Conservation (phyloP, 805 yeast species). For the Candida nemodendra region DNA sequence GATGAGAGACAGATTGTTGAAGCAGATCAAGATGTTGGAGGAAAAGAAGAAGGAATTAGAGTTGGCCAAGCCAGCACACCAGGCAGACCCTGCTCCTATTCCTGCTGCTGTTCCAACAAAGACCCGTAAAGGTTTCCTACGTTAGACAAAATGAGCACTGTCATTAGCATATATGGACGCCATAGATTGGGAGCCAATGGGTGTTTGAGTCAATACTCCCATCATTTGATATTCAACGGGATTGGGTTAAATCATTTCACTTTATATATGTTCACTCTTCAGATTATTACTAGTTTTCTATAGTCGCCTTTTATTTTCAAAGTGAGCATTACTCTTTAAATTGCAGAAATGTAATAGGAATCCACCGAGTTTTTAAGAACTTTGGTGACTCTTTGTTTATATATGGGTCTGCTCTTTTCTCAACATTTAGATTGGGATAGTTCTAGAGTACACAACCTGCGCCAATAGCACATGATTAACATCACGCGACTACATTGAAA, state of each 20-base stretch:
- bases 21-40: conserved; percentile 86
- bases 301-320: conserved; percentile 8
- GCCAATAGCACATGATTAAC: no score
- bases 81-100: conserved; percentile 35
- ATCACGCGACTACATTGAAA: no score
- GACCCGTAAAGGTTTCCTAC: conserved; percentile 78
- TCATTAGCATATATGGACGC: conserved; percentile 1
- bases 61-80: conserved; percentile 49
- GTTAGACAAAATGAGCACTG: conserved; percentile 32
- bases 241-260: conserved; percentile 9
- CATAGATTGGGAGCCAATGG: not conserved
- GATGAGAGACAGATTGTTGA: conserved; percentile 90
- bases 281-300: conserved; percentile 7
- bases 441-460: no score
- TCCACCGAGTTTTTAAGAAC: no score
- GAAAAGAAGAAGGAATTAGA: conserved; percentile 85
- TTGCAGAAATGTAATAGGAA: no score
- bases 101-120: conserved; percentile 48
- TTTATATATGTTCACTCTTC: conserved; percentile 7
- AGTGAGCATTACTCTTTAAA: not conserved
- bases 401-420: no score
- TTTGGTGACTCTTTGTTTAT: no score
- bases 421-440: no score
- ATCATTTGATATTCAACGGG: conserved; percentile 11
- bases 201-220: conserved; percentile 1